Base-by-base conservation (phyloP, 148 eudicot species). In the Silene latifolia region DNA sequence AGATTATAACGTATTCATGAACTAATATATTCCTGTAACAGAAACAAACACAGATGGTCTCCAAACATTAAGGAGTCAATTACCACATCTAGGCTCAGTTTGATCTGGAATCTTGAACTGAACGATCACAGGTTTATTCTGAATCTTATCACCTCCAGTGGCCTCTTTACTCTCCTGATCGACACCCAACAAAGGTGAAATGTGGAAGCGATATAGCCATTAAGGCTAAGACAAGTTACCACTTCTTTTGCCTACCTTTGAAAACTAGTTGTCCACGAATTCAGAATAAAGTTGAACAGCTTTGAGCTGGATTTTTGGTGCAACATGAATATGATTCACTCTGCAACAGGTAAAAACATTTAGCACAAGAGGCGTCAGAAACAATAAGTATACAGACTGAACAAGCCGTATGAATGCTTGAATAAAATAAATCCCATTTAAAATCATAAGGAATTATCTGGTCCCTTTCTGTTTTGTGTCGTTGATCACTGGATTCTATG, bases 51-150 rank as follows among this genome's bases (percentile, higher is more conserved):
- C 47, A 24, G 29, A 72, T 15, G 54, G 27, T 21, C 48, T 13
- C 27, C 39, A 24, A 51, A 60, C 74, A 65, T 42, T 51, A n/a
- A n/a, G n/a, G 17, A 29, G 20, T 76, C 42, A 71, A 13, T 51
- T 58, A 87, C 97, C 88, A 80, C 64, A 74, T 85, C 75, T 70
- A 78, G 74, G 78, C 82, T 83, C 74, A 87, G 82, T 86, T n/a
- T n/a, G n/a, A n/a, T 85, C 92, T 67, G 91, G 92, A 58, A 80
- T 79, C 84, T 94, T 97, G 76, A 94, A 89, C 79, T 84, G 83
- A 12, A 80, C 24, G 1, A 85, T 67, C 32, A 61, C 78, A 65
- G 73, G 56, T 74, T 47, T 60, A 67, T 71, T 78, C 29, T 74
- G 75, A 57, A 76, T 78, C 64, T 75, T 72, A 23, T 68, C 79